Base-by-base conservation (phyloP, 345 rosid species). In the Firmiana major region DNA sequence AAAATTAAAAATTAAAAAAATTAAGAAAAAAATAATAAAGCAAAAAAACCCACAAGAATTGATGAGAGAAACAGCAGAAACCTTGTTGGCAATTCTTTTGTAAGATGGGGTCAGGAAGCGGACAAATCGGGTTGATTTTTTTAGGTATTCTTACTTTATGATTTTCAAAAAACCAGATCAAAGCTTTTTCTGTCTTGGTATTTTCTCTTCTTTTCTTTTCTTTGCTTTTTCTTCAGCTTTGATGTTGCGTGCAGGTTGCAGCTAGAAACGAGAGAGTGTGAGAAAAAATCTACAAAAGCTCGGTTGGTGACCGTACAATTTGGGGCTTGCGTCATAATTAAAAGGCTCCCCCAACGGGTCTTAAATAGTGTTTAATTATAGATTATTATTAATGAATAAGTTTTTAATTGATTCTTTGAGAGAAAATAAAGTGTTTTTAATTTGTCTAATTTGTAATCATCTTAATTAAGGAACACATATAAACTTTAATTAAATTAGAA, bases 231-330 rank as follows among this genome's bases (percentile, higher is more conserved):
- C 59, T 49, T 70, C 49, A 7, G 74, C 26, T 26, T 70, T 17
- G 73, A 22, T 49, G 62, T 51, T 31, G 74, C 74, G 58, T 70
- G 36, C 16, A 70, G 74, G 43, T 28, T 26, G 64, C 36, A 31
- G 42, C 40, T 1, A 19, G 21, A 31, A 63, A 71, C 3, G 75
- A 51, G 74, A 71, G 72, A 67, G 54, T 1, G 43, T 5, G 74
- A 71, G 45, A 51, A 51, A 51, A 71, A 71, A 49, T 71, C 74
- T 71, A 49, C 60, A 31, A 49, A 28, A 49, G 17, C 17, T 31
- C 7, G 45, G 19, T 71, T 51, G 74, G 60, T 71, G 60, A 71
- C 74, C 74, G 74, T 71, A 71, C 74, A 71, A 71, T 51, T 19
- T 34, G 60, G 60, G 62, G 48, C n/a, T 68, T 68, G 73, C 45